Evolutionary conservation across 169 alveolate species (phyloP), one percentile per base, ranked within the genome.

Genomic region (Plasmodium malariae): DNA sequence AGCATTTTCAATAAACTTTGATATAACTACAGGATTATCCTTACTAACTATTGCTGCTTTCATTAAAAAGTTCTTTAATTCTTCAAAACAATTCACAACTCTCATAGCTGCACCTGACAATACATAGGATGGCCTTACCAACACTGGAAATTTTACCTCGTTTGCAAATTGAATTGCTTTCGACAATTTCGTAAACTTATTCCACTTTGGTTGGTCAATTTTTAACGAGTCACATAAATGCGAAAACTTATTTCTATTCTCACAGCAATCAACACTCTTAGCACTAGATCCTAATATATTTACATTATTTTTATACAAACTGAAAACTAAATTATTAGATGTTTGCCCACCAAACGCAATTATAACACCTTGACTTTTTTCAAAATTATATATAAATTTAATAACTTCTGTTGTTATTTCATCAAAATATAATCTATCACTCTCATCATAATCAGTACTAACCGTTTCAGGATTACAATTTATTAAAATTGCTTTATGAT

Each of bases 401-500:
- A 94, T 93, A 12, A 89, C 88, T 76, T 94, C 97, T 43, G 92
- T 65, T 11, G 96, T 90, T 17, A 95, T 74, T 86, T 95, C 97
- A 69, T 95, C 97, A 89, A 95, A 95, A 74, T 94, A 95, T 32
- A 95, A 93, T 26, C 97, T 74, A 88, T 95, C 97, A 71, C 96
- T 89, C 71, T 94, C 97, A 88, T 96, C 98, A 92, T 86, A 96
- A 76, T 96, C 98, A 17, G 98, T 96, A 24, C 97, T 95, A 12
- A 96, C 98, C 1, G 98, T 96, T 90, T 96, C 98, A 3, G 98
- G 98, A 72, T 96, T 96, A 94, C 98, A 96, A 80, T 96, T 96
- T 74, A 96, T 97, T 49, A 95, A 92, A 55, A 93, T 54, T 43
- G 94, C 93, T 54, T 60, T 45, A 80, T 88, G 94, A 2, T 92